phyloP scores from a whole-genome alignment of 2,329 filamentous ascomycete species.

The Penicillium sp. region DNA sequence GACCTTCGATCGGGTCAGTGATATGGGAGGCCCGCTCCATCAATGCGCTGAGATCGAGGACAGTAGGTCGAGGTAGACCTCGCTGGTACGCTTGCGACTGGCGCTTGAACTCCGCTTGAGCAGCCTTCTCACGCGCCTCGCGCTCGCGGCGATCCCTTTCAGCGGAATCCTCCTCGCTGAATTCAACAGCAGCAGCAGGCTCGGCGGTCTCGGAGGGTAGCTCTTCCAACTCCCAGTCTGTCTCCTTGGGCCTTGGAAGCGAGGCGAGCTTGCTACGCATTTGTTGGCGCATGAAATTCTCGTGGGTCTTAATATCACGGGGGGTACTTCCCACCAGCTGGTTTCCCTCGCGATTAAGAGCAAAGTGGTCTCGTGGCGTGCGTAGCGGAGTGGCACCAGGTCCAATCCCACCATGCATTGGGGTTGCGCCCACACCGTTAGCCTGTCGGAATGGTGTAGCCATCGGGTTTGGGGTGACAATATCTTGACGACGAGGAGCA shows the following conservation, averaged over 20 bases:
- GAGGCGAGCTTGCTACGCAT: slow-evolving; percentile 70
- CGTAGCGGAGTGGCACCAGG: slow-evolving; percentile 82
- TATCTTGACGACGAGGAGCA: slow-evolving; percentile 75
- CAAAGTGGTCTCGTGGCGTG: slow-evolving; percentile 85
- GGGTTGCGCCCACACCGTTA: slow-evolving; percentile 70
- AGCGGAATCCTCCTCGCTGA: slow-evolving; percentile 69
- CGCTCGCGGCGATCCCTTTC: slow-evolving; percentile 75
- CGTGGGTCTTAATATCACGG: slow-evolving; percentile 72
- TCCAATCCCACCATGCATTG: slow-evolving; percentile 60
- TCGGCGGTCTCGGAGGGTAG: slow-evolving; percentile 81
- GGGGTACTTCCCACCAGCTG: slow-evolving; percentile 75
- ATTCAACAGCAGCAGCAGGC: slow-evolving; percentile 51
- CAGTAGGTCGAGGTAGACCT: slow-evolving; percentile 74
- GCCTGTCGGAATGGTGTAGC: slow-evolving; percentile 80
- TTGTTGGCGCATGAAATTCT: slow-evolving; percentile 69
- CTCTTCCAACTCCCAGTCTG: slow-evolving; percentile 87
- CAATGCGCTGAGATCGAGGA: slow-evolving; percentile 72
- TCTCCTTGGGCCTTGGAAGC: slow-evolving; percentile 89
- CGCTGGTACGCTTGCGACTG: slow-evolving; percentile 92
- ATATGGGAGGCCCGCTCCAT: slow-evolving; percentile 65
- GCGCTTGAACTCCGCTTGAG: slow-evolving; percentile 73
- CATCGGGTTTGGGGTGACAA: slow-evolving; percentile 93
- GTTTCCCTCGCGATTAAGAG: slow-evolving; percentile 74
- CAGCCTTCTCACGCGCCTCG: slow-evolving; percentile 64
- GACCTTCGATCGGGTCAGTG: slow-evolving; percentile 66